A percentile compares a stretch with the other conserved stretches of the same genome.
Conservation (phyloP, 441 rosid genomes). For the Erodium trifolium region DNA sequence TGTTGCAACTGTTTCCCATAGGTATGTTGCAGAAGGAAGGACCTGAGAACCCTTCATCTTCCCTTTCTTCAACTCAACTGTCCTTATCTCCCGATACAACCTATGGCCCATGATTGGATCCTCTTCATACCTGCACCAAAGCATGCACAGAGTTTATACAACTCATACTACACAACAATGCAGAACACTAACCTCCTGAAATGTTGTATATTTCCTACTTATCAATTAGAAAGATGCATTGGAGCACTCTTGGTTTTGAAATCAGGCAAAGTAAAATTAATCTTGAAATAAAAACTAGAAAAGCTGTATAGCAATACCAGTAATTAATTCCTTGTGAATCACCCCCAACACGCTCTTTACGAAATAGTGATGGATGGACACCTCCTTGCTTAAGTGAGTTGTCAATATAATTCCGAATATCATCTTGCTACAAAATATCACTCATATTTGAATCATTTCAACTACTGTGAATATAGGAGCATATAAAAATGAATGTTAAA, state of each 20-base stretch:
- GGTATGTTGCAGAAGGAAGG: constrained; percentile 55
- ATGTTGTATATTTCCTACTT: background rate
- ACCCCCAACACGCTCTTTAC: constrained; percentile 92
- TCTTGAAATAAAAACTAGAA: constrained; percentile 2
- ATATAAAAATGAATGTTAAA: background rate
- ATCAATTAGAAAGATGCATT: constrained; percentile 1
- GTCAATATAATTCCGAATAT: constrained; percentile 79
- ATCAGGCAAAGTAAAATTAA: background rate
- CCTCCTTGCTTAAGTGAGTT: constrained; percentile 68
- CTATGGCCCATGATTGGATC: constrained; percentile 86
- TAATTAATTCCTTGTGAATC: constrained; percentile 89
- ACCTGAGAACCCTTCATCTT: constrained; percentile 77
- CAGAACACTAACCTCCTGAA: constrained; percentile 1
- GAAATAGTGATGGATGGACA: constrained; percentile 68
- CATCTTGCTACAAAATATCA: constrained; percentile 77
- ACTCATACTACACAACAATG: constrained; percentile 14
- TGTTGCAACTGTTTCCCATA: constrained; percentile 97
- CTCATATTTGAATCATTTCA: background rate
- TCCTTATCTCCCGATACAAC: constrained; percentile 83
- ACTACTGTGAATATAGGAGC: background rate
- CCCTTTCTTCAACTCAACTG: constrained; percentile 65
- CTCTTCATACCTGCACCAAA: constrained; percentile 80
- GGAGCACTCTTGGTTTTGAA: background rate
- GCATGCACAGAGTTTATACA: constrained; percentile 13
- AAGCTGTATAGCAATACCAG: constrained; percentile 41